Conservation (phyloP, 2,329 filamentous ascomycete species). For the Pseudogymnoascus sp. region DNA sequence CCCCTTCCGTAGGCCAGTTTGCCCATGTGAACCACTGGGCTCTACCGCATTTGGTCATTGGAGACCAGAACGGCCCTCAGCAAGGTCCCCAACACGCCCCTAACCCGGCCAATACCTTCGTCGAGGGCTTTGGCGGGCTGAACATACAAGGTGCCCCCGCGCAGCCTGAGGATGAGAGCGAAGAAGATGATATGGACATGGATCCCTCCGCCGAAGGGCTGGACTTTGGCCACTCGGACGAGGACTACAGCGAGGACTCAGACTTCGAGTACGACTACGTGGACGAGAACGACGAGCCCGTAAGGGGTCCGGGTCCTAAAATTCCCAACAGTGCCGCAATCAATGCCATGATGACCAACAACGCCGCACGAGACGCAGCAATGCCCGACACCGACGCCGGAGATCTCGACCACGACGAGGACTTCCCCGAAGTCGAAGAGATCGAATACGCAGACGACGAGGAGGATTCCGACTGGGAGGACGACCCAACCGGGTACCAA, state of each 20-base stretch:
- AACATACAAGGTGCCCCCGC: not conserved
- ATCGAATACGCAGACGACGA: not conserved
- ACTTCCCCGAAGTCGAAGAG: not conserved
- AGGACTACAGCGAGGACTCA: not conserved
- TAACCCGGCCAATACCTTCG: not conserved
- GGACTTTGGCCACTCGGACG: not conserved
- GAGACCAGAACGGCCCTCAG: not conserved
- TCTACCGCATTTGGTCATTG: not conserved
- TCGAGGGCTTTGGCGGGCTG: not conserved
- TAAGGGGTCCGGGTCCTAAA: not conserved
- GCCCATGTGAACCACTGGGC: conserved; percentile 1
- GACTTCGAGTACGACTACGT: conserved; percentile 1
- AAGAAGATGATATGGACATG: not conserved
- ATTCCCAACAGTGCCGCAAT: not conserved
- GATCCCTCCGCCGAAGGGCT: not conserved
- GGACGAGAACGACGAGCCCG: not conserved
- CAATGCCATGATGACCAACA: not conserved
- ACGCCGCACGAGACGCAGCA: not conserved
- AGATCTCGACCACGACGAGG: not conserved
- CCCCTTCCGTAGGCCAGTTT: not conserved
- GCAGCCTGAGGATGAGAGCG: not conserved
- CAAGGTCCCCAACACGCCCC: not conserved
- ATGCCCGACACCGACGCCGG: not conserved
- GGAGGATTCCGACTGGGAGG: conserved; percentile 4
- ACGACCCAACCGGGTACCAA: not conserved